Base-by-base conservation (phyloP, 176 grass and related monocot genomes). In the Dactylis glomerata region DNA sequence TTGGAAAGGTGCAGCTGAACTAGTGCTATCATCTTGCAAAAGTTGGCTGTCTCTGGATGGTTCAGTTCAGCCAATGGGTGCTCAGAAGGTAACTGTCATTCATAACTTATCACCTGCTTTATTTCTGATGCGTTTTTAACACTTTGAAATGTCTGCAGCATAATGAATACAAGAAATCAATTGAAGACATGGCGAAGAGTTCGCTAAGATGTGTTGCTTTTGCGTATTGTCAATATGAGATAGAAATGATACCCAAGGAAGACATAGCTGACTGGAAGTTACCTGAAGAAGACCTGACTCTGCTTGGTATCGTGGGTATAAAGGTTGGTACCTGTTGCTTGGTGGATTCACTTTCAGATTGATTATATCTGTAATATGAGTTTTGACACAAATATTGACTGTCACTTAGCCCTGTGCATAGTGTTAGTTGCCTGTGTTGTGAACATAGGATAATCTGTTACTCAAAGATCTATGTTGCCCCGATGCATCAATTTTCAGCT, bases 1-100 rank as follows among this genome's bases (percentile, higher is more conserved):
- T 68, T 98, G 96, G 96, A 98, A 98, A 93, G 96, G 96, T 75
- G 96, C 96, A 84, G 96, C 93, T 70, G 96, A 98, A 84, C 44
- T 98, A 81, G 86, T 98, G 51, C 82, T 98, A 54, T 83, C 93
- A 37, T 90, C 89, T 83, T 95, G 93, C 89, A 98, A 89, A 82
- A 93, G 87, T 85, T 98, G 85, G 81, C 82, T 98, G 82, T 88
- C 81, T 82, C 42, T 83, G 27, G 83, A 93, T 63, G 87, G 96
- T 89, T 90, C 84, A 54, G 36, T 92, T 89, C 89, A 92, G 70
- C 71, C 87, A 65, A 88, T 98, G 78, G 84, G 23, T 82, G 42
- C 67, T 78, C 87, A 93, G 42, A 92, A 98, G 89, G 96, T 90
- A 89, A 83, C 56, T 30, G 11, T 32, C 4, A 22, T 55, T 38